Base-by-base conservation (phyloP, 108 stramenopile species). In the Asterionellopsis glacialis region DNA sequence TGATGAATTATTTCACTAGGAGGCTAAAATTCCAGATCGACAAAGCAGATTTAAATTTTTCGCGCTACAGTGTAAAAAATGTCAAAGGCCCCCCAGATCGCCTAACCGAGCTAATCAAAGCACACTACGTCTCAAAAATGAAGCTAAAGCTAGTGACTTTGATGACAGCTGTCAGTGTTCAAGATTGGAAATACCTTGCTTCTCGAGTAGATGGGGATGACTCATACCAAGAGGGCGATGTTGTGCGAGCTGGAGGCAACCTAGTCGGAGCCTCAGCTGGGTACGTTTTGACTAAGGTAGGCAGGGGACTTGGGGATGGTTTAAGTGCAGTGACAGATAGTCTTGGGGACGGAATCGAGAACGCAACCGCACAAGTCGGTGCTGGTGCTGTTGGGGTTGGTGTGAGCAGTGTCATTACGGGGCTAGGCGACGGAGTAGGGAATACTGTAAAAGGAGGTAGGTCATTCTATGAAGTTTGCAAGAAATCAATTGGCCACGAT, bases 351-450 rank as follows among this genome's bases (percentile, higher is more conserved):
- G 79, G 77, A 18, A 83, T 94, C 51, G 86, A 94, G 70, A 79
- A 62, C 44, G 83, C 74, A 0, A 69, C 85, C 0, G 77, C 79
- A 60, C 74, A 64, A 49, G 70, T 94, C 26, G 93, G 93, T 27
- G 79, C 84, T 18, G 68, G 93, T 41, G 57, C 69, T 45, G 66
- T 94, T 45, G 93, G 93, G 33, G 74, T 77, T 16, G 85, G 93
- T 39, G 86, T 91, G 41, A 94, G 88, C 70, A 89, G 84, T 72
- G 70, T 91, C 12, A 82, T 91, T n/a, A 70, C 73, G n/a, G 93
- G 93, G 16, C 66, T 94, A 14, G 93, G 93, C 2, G 80, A 80
- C 59, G 93, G 93, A 9, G 83, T 94, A 14, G 82, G 90, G 22
- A 81, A 65, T 33, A 75, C 84, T 15, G 61, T 91, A 12, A 74